These are phyloP conservation scores for Lactarius tabidus DNA, from an alignment of 768 basidiomycete species.

Conservation along the genomic window DNA sequence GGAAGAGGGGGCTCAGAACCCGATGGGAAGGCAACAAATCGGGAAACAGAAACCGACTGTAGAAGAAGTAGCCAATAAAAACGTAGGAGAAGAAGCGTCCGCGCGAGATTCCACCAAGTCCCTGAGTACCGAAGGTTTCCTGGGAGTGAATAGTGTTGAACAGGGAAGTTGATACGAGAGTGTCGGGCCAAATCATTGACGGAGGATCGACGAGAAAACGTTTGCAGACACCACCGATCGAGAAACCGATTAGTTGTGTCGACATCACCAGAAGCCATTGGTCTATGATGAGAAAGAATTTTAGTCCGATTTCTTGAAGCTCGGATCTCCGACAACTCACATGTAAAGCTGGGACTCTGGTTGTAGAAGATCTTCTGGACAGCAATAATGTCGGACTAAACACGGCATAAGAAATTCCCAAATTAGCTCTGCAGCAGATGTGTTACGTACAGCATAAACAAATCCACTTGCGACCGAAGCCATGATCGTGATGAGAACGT, in stretches of 20 bases:
- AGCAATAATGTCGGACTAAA: constrained; percentile 41
- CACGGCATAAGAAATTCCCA: not conserved
- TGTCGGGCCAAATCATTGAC: constrained; percentile 44
- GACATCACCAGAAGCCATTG: constrained; percentile 41
- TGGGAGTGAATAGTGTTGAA: constrained; percentile 42
- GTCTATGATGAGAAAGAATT: constrained; percentile 10
- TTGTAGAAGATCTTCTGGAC: constrained; percentile 46
- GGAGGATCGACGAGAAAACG: constrained; percentile 43
- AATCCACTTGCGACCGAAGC: constrained; percentile 34
- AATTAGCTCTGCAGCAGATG: not conserved
- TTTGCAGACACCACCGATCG: constrained; percentile 40
- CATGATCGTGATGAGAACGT: constrained; percentile 48
- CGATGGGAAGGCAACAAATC: not conserved
- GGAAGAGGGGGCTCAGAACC: not conserved
- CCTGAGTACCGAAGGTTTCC: constrained; percentile 40
- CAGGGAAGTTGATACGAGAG: constrained; percentile 39
- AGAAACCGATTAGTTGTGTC: constrained; percentile 41
- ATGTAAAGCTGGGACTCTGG: constrained; percentile 37
- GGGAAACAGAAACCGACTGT: constrained; percentile 42
- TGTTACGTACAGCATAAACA: constrained; percentile 33
- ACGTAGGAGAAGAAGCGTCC: constrained; percentile 49
- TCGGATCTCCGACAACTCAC: constrained; percentile 16
- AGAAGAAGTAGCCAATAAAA: constrained; percentile 36
- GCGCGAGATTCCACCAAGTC: constrained; percentile 44
- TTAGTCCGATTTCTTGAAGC: not conserved